phyloP scores from a whole-genome alignment of 2,329 filamentous ascomycete genomes.

The Claviceps sp. region DNA sequence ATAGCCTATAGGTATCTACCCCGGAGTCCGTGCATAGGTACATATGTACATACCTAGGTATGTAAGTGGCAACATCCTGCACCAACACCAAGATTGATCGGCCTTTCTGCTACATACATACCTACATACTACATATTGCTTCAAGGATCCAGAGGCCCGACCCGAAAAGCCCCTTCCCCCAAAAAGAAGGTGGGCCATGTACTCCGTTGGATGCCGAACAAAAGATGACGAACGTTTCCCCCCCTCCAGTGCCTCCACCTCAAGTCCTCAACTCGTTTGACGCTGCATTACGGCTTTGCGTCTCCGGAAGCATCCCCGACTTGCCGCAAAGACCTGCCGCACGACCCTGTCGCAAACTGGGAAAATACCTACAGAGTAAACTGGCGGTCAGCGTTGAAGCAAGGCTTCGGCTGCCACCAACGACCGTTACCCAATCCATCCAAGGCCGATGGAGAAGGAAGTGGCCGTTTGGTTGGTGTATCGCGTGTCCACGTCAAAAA shows the following conservation, averaged over 20 bases:
- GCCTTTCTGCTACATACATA: neutral
- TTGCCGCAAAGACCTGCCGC: neutral
- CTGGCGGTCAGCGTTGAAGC: conserved; percentile 7
- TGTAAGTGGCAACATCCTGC: neutral
- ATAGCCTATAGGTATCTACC: no score
- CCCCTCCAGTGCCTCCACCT: no score
- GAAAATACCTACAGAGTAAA: neutral
- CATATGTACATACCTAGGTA: no score
- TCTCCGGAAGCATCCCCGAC: conserved; percentile 6
- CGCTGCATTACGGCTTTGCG: conserved; percentile 2
- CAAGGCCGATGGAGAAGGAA: neutral
- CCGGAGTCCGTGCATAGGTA: neutral
- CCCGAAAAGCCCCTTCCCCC: neutral
- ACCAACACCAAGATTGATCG: neutral
- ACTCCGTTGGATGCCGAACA: no score
- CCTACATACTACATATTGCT: no score
- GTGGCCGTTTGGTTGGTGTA: conserved; percentile 3
- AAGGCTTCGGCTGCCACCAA: no score
- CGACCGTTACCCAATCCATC: neutral
- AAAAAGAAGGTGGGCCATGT: neutral
- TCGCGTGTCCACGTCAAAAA: conserved; percentile 5
- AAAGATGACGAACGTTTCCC: no score
- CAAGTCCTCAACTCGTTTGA: neutral
- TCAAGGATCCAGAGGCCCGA: neutral
- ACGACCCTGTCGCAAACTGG: neutral